phyloP scores from a whole-genome alignment of 805 yeast species.

The Kluyveromyces nonfermentans region DNA sequence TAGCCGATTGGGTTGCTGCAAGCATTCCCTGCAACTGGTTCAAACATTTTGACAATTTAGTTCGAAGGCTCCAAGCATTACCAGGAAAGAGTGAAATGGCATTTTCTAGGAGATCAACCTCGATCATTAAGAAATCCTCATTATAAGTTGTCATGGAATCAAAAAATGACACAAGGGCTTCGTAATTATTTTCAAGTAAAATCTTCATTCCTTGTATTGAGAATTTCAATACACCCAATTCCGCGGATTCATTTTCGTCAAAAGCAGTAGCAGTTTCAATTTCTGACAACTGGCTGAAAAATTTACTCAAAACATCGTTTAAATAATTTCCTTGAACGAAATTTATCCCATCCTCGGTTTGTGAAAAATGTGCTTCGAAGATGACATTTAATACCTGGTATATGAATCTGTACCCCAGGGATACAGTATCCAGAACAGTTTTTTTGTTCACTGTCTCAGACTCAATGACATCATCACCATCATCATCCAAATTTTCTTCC shows the following conservation, averaged over 20 bases:
- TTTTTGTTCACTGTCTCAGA: constrained; percentile 4
- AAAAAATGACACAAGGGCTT: constrained; percentile 4
- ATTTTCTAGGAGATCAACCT: constrained; percentile 4
- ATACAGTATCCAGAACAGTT: constrained; percentile 17
- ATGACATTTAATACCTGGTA: constrained; percentile 15
- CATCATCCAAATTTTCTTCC: background rate
- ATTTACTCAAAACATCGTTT: constrained; percentile 11
- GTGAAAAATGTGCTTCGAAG: constrained; percentile 7
- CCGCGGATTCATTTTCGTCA: constrained; percentile 4
- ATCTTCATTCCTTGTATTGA: constrained; percentile 11
- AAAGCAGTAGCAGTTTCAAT: constrained; percentile 6
- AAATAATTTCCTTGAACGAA: constrained; percentile 15
- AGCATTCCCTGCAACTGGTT: constrained; percentile 9
- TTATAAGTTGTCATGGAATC: background rate
- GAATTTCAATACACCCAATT: constrained; percentile 9
- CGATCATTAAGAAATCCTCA: constrained; percentile 1
- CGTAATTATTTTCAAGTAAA: constrained; percentile 7
- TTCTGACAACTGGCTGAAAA: constrained; percentile 13
- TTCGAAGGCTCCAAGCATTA: constrained; percentile 14
- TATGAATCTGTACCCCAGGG: constrained; percentile 14
- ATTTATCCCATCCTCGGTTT: constrained; percentile 5
- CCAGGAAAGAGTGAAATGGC: background rate
- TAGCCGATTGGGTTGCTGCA: constrained; percentile 10
- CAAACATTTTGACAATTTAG: constrained; percentile 13
- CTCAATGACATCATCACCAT: background rate